Percentiles rank a stretch among this genome's conserved stretches.
Conservation (phyloP, 1,139 yeast species). For the Nakaseomyces kungkrabaensis region DNA sequence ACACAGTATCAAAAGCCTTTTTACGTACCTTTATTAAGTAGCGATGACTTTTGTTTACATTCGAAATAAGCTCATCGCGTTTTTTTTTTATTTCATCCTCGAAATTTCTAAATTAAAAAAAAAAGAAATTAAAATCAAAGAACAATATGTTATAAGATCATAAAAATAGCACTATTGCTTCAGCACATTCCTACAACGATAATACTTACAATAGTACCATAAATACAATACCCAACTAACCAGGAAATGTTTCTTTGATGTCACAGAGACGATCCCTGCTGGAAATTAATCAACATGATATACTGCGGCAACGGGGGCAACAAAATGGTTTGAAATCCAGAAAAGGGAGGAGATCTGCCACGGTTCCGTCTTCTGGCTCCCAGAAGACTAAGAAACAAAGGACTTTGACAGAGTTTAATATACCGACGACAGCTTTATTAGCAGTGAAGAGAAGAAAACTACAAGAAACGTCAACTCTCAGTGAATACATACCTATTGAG, state of each 20-base stretch:
- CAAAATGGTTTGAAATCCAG: not conserved
- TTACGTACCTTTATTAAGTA: no score
- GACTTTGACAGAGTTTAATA: constrained; percentile 20
- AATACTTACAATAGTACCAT: no score
- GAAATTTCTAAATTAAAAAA: no score
- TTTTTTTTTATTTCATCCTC: not conserved
- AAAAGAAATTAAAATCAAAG: no score
- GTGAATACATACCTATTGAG: not conserved
- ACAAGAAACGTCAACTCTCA: not conserved
- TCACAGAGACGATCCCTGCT: not conserved
- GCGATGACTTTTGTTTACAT: no score
- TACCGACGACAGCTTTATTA: constrained; percentile 14
- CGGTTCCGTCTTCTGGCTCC: not conserved
- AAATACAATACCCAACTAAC: not conserved
- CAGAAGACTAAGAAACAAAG: constrained; percentile 15
- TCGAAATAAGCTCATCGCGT: not conserved
- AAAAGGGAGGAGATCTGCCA: not conserved
- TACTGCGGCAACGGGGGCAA: not conserved
- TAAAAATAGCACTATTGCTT: no score
- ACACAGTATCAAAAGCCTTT: no score
- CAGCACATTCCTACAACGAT: no score
- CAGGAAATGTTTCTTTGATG: not conserved
- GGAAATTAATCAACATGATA: constrained; percentile 1
- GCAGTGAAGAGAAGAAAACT: constrained; percentile 4
- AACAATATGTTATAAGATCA: no score